phyloP scores from a whole-genome alignment of 768 basidiomycete genomes.

The Termitomyces sp. region DNA sequence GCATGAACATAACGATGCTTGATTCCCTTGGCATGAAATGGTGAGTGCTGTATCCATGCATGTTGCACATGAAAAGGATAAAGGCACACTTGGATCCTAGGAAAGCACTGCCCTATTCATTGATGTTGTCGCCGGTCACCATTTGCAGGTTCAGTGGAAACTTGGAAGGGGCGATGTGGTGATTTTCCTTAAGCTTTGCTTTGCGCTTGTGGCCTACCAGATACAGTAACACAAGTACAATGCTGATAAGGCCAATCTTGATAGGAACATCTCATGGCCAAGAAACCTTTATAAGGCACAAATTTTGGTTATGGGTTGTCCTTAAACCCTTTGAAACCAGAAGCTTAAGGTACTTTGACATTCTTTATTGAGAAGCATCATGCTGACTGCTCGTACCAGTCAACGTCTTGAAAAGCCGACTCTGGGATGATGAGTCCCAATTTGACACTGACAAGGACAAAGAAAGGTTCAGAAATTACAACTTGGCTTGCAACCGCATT shows the following conservation, averaged over 20 bases:
- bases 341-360: slow-evolving; percentile 11
- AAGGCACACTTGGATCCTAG: background rate
- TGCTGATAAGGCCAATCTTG: slow-evolving; percentile 8
- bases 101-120: slow-evolving; percentile 1
- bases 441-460: slow-evolving; percentile 58
- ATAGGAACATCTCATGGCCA: background rate
- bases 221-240: background rate
- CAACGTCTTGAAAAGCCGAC: slow-evolving; percentile 52
- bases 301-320: background rate
- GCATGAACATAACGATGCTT: background rate
- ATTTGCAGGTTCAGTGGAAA: background rate
- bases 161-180: background rate
- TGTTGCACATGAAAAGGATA: background rate
- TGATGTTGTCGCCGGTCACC: background rate
- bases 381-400: slow-evolving; percentile 32
- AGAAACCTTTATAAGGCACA: background rate
- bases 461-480: slow-evolving; percentile 52
- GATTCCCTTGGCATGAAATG: background rate
- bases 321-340: background rate
- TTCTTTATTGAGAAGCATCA: background rate
- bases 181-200: background rate
- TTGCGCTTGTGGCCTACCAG: background rate
- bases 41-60: background rate
- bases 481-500: slow-evolving; percentile 16
- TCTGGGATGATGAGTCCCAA: slow-evolving; percentile 42